phyloP scores from a whole-genome alignment of 331 rosid genomes.

The Spiraea crenata region DNA sequence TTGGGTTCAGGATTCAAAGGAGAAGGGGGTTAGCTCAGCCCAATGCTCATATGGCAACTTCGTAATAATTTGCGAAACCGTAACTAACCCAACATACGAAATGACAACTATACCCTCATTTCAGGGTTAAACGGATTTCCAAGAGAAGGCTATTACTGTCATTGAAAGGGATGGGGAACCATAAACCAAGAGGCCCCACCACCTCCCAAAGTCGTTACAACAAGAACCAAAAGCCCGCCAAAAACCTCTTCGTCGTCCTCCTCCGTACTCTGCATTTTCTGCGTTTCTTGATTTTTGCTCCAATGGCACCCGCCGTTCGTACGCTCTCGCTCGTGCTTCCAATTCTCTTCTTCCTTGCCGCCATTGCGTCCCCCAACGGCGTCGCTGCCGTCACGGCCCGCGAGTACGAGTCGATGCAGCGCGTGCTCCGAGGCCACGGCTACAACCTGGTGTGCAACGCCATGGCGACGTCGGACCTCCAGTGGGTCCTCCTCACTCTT shows the following conservation, averaged over 20 bases:
- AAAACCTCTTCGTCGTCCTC: not conserved
- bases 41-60: no score
- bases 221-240: constrained; percentile 10
- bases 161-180: not conserved
- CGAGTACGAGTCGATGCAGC: constrained; percentile 51
- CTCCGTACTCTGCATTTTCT: not conserved
- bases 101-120: not conserved
- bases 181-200: not conserved
- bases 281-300: not conserved
- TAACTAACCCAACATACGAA: not conserved
- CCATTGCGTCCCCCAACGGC: not conserved
- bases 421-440: constrained; percentile 44
- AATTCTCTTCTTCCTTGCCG: not conserved
- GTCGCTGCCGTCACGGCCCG: constrained; percentile 25
- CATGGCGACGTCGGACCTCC: constrained; percentile 60
- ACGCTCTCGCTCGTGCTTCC: not conserved
- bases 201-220: not conserved
- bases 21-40: no score
- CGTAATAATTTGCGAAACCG: not conserved
- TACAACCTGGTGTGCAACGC: constrained; percentile 70
- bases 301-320: constrained; percentile 11
- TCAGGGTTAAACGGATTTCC: not conserved
- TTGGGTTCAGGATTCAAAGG: no score
- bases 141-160: not conserved
- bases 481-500: constrained; percentile 34